phyloP scores from a whole-genome alignment of 495 filamentous ascomycete species.

The Aspergillus carlsbadensis region DNA sequence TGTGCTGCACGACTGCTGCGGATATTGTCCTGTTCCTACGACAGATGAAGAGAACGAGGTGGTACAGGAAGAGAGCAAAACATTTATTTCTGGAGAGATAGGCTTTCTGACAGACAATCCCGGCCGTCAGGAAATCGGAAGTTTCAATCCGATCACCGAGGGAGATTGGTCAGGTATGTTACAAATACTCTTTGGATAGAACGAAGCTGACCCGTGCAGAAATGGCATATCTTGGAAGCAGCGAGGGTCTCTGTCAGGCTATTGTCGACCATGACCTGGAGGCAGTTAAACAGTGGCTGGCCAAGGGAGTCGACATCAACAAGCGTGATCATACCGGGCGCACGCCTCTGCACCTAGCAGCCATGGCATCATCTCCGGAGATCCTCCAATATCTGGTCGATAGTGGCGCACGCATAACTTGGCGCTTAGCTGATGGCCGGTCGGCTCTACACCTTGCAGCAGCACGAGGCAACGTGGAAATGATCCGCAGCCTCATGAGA shows the following conservation, averaged over 20 bases:
- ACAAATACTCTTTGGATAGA: not conserved
- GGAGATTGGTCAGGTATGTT: slow-evolving; percentile 78
- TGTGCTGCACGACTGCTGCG: slow-evolving; percentile 77
- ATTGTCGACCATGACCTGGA: slow-evolving; percentile 70
- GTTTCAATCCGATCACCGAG: slow-evolving; percentile 77
- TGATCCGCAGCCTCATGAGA: slow-evolving; percentile 65
- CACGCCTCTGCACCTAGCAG: slow-evolving; percentile 75
- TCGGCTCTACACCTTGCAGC: slow-evolving; percentile 80
- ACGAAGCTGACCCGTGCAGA: slow-evolving; percentile 23
- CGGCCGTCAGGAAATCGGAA: slow-evolving; percentile 68
- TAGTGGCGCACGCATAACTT: slow-evolving; percentile 66
- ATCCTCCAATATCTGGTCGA: slow-evolving; percentile 70
- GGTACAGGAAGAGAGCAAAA: slow-evolving; percentile 66
- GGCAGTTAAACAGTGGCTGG: slow-evolving; percentile 65
- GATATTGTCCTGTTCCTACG: slow-evolving; percentile 64
- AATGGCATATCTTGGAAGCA: slow-evolving; percentile 73
- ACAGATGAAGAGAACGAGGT: slow-evolving; percentile 68
- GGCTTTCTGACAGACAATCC: slow-evolving; percentile 76
- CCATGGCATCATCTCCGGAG: slow-evolving; percentile 61
- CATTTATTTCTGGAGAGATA: slow-evolving; percentile 67
- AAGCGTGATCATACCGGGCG: slow-evolving; percentile 73
- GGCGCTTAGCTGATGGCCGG: slow-evolving; percentile 72
- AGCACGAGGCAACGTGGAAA: slow-evolving; percentile 62
- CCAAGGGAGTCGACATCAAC: slow-evolving; percentile 61
- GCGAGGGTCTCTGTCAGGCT: slow-evolving; percentile 67